A percentile compares a stretch with the other conserved stretches of the same genome.
phyloP scores from a whole-genome alignment of 352 stramenopile genomes.

The Pythium utonaiense region DNA sequence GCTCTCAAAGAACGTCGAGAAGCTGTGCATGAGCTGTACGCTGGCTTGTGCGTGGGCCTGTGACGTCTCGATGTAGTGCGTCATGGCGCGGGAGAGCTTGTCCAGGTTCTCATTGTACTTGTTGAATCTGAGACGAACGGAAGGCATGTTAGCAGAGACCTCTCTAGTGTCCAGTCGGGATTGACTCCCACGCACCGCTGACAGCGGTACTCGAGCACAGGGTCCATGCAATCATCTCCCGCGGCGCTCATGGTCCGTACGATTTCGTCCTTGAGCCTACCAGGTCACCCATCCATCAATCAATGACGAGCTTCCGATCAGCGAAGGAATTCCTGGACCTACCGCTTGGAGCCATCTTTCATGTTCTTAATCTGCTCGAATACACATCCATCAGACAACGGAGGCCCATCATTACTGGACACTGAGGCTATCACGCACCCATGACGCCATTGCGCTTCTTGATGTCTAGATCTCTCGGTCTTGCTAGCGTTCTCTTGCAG shows the following conservation, averaged over 20 bases:
- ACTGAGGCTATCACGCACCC: conserved; percentile 11
- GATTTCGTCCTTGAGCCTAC: conserved; percentile 71
- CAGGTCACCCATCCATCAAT: background rate
- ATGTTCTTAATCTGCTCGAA: conserved; percentile 47
- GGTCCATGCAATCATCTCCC: conserved; percentile 52
- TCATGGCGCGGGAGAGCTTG: conserved; percentile 28
- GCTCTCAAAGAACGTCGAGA: conserved; percentile 32
- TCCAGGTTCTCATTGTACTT: conserved; percentile 38
- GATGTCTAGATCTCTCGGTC: conserved; percentile 1
- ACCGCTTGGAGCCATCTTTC: conserved; percentile 74
- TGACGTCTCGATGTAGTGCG: conserved; percentile 29
- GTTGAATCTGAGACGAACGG: conserved; percentile 18
- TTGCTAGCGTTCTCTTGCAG: background rate
- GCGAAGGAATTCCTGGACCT: background rate
- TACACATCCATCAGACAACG: background rate
- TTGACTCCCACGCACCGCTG: conserved; percentile 36
- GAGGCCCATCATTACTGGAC: too few species aligned
- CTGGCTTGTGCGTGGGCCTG: conserved; percentile 26
- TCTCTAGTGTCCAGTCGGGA: too few species aligned
- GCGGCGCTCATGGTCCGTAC: conserved; percentile 46
- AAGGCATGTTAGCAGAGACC: background rate
- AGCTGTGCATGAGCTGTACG: conserved; percentile 31
- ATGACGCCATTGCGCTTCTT: conserved; percentile 22
- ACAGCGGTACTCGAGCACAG: conserved; percentile 59
- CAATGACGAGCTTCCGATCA: background rate